A percentile compares a stretch with the other conserved stretches of the same genome.
phyloP scores from a whole-genome alignment of 345 rosid genomes.

The Lenwebbia sp. region DNA sequence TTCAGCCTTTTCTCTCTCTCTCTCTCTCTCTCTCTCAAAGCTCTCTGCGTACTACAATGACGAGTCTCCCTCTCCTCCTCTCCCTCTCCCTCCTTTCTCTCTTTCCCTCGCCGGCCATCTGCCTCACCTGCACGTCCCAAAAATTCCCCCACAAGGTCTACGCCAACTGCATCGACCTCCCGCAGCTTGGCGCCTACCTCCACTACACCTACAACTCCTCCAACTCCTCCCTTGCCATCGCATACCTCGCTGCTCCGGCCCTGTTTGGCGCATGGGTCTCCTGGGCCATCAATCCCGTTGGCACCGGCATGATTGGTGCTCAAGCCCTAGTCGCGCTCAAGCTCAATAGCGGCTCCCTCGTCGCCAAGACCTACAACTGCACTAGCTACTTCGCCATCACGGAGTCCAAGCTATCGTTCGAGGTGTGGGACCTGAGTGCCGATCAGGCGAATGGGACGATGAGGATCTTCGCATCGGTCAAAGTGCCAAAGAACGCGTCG shows the following conservation, averaged over 20 bases:
- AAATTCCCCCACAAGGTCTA: constrained; percentile 32
- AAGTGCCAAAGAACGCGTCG: constrained; percentile 48
- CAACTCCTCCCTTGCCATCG: constrained; percentile 53
- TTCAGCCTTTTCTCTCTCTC: not conserved
- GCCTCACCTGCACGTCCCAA: constrained; percentile 42
- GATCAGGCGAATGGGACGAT: constrained; percentile 32
- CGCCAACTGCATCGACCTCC: constrained; percentile 55
- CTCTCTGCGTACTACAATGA: not conserved
- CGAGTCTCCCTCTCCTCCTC: not conserved
- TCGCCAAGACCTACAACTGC: constrained; percentile 35
- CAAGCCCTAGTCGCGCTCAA: constrained; percentile 50
- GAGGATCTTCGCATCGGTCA: constrained; percentile 46
- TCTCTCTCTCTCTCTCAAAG: not conserved
- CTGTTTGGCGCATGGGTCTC: constrained; percentile 51
- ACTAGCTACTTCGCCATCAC: constrained; percentile 11
- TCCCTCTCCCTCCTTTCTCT: constrained; percentile 21
- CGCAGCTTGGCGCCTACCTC: constrained; percentile 49
- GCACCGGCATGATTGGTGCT: constrained; percentile 58
- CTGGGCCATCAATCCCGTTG: constrained; percentile 68
- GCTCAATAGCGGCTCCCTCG: constrained; percentile 17
- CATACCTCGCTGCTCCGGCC: constrained; percentile 49
- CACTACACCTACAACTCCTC: constrained; percentile 54
- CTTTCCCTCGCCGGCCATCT: not conserved
- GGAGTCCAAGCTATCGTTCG: constrained; percentile 34
- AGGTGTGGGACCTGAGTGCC: constrained; percentile 56